Evolutionary conservation across 169 alveolate species (phyloP).

Genomic region (Plasmodium knowlesi): DNA sequence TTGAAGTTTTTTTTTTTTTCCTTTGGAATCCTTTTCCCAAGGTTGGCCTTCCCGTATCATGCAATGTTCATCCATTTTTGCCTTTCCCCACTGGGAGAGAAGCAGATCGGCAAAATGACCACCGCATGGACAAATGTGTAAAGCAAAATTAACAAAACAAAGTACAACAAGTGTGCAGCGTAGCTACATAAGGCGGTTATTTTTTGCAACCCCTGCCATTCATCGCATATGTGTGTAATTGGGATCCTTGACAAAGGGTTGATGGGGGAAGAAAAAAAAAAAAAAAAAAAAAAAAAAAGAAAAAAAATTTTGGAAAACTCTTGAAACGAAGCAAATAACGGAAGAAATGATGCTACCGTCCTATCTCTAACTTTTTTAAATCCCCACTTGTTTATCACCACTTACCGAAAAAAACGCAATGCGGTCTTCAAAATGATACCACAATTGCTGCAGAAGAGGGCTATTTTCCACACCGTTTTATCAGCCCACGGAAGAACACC

Average conservation of each 20-base stretch:
- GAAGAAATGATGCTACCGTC: neutral
- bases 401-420: conserved; percentile 7
- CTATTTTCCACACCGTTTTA: conserved; percentile 20
- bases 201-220: neutral
- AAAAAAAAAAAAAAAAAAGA: too few species aligned
- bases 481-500: neutral
- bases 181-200: neutral
- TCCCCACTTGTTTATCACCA: neutral
- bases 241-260: neutral
- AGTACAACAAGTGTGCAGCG: neutral
- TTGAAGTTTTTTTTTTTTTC: neutral
- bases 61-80: neutral
- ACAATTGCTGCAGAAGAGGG: neutral
- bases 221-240: neutral
- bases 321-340: neutral
- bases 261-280: neutral
- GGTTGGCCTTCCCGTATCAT: neutral
- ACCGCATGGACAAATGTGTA: neutral
- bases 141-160: neutral
- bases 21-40: neutral
- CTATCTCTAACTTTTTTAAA: neutral
- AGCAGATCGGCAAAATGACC: neutral
- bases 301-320: neutral
- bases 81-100: neutral
- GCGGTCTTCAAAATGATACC: conserved; percentile 30